Evolutionary conservation across 2,329 filamentous ascomycete species (phyloP), one percentile per base, ranked within the genome.

Genomic region (Plectosphaerella sp.): DNA sequence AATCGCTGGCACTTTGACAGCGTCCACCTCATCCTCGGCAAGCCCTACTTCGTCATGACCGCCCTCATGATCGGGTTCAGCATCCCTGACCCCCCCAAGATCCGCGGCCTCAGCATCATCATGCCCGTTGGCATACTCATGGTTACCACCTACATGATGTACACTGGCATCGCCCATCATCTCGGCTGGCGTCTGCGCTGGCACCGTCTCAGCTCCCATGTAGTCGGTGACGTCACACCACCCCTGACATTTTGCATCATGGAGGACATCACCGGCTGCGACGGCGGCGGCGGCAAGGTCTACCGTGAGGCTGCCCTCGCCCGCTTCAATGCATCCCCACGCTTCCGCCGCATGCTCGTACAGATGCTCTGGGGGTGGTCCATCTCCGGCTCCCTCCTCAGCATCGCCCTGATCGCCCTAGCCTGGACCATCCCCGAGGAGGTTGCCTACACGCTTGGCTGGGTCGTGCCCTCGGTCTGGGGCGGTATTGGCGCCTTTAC

Each of bases 211-310:
- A 46, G 43, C 25, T 46, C 43, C 12, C 43, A 46, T n/a, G 43
- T 46, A 10, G 43, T 46, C 43, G 43, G 43, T 15, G 43, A 46
- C 43, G 22, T 28, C 22, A n/a, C 14, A 12, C 43, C 43, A 22
- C 43, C 43, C 12, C 43, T 46, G 20, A 46, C 43, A 6, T 84
- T 86, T 58, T 85, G 84, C 48, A 74, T 88, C 28, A 79, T 87
- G 24, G 85, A 88, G 65, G 85, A 88, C 59, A 76, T 87, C 22
- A 77, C 86, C 14, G 83, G 82, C 5, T 85, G 88, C 41, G 86
- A 88, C 61, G 84, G 82, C 18, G 78, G 75, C 4, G 84, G 81
- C 10, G 70, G 70, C n/a, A 64, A 68, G 36, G 69, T 70, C 0
- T 75, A 67, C 45, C 66, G 72, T 43, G 70, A 74, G 50, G 71